These are phyloP conservation scores for Coccomyxa subellipsoidea DNA, from an alignment of 163 green algal species.

Conservation along the genomic window DNA sequence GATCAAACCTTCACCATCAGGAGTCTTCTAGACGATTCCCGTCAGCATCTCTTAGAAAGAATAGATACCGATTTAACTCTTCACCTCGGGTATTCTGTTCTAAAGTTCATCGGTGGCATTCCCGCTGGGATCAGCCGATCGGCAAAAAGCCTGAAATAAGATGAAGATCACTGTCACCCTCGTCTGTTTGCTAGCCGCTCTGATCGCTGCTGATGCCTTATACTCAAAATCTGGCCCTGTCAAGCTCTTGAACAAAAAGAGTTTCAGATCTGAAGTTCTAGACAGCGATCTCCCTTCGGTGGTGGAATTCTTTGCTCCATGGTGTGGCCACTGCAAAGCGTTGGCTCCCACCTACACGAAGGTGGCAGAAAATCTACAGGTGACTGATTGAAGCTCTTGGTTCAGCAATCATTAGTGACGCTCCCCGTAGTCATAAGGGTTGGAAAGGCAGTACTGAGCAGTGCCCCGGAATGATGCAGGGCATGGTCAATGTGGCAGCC, in stretches of 20 bases:
- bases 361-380: conserved; percentile 41
- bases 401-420: too few species aligned
- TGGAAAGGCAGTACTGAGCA: too few species aligned
- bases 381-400: too few species aligned
- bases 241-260: conserved; percentile 5
- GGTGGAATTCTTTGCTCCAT: conserved; percentile 47
- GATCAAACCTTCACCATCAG: too few species aligned
- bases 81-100: too few species aligned
- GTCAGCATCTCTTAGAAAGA: too few species aligned
- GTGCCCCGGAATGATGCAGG: conserved; percentile 29
- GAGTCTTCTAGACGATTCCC: too few species aligned
- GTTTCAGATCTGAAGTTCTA: conserved; percentile 13
- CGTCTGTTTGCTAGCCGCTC: background rate
- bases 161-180: background rate
- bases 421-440: too few species aligned
- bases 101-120: too few species aligned
- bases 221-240: conserved; percentile 4
- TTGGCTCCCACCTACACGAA: conserved; percentile 35
- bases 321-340: conserved; percentile 41
- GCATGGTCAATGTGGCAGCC: conserved; percentile 38
- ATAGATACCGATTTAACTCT: too few species aligned
- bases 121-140: too few species aligned
- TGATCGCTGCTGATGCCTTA: background rate
- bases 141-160: background rate
- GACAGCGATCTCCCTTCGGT: conserved; percentile 18